These are phyloP conservation scores for Saraca asoca DNA, from an alignment of 331 rosid species.

Conservation along the genomic window DNA sequence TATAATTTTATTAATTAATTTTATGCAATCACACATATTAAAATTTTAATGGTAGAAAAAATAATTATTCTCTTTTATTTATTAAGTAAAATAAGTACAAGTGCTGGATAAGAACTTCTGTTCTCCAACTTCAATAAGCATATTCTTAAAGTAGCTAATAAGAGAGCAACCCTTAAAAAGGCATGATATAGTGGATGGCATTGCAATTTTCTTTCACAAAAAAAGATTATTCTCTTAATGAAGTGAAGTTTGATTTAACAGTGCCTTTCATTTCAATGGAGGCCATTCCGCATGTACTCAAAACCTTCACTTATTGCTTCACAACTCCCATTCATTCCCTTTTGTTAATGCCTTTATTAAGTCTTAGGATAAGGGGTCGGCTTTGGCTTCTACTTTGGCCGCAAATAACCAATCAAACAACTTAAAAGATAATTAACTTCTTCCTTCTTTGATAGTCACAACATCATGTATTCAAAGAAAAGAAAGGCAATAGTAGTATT, in stretches of 20 bases:
- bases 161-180: neutral
- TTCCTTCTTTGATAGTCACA: too few relatives aligned
- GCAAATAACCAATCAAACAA: constrained; percentile 26
- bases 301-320: neutral
- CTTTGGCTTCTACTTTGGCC: constrained; percentile 15
- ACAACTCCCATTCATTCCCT: too few relatives aligned
- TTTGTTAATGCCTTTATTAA: constrained; percentile 28
- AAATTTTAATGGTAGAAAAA: too few relatives aligned
- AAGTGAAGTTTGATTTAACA: constrained; percentile 7
- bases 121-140: neutral
- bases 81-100: too few relatives aligned
- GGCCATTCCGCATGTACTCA: neutral
- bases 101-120: too few relatives aligned
- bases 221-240: neutral
- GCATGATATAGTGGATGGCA: neutral
- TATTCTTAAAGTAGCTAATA: constrained; percentile 7
- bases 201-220: constrained; percentile 19
- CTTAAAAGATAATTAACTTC: too few relatives aligned
- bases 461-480: too few relatives aligned
- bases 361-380: constrained; percentile 18
- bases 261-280: constrained; percentile 27
- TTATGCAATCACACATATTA: too few relatives aligned
- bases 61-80: too few relatives aligned
- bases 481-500: too few relatives aligned
- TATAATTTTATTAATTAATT: too few relatives aligned